These are phyloP conservation scores for Naematelia aurantialba DNA, from an alignment of 768 basidiomycete species.

Conservation along the genomic window DNA sequence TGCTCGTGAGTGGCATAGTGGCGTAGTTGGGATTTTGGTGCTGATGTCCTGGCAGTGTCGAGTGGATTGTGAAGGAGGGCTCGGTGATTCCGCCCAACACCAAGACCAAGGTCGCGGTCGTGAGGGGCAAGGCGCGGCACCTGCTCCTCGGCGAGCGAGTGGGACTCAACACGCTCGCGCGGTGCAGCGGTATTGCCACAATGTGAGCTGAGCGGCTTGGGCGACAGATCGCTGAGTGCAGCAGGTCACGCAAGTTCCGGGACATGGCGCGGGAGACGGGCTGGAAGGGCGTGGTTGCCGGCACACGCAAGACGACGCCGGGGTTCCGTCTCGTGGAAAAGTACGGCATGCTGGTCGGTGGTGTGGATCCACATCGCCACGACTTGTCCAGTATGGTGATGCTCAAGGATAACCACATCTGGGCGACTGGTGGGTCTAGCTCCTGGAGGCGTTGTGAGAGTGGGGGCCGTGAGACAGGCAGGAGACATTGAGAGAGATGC, in stretches of 20 bases:
- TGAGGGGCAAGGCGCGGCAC: constrained; percentile 79
- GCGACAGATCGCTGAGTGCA: neutral
- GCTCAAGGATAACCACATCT: constrained; percentile 99
- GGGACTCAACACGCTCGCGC: constrained; percentile 84
- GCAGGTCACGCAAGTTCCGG: constrained; percentile 79
- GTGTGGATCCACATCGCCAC: constrained; percentile 90
- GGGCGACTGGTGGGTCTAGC: constrained; percentile 72
- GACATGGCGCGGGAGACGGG: constrained; percentile 73
- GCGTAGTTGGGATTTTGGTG: neutral
- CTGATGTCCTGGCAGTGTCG: constrained; percentile 60
- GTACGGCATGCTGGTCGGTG: constrained; percentile 96
- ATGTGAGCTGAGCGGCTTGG: constrained; percentile 58
- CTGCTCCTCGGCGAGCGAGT: constrained; percentile 88
- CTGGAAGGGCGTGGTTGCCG: constrained; percentile 83
- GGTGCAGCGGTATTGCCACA: constrained; percentile 95
- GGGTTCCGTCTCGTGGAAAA: constrained; percentile 97
- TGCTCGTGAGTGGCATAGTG: constrained; percentile 67
- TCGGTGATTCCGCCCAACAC: constrained; percentile 66
- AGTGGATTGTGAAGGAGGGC: constrained; percentile 90
- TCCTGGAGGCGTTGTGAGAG: neutral
- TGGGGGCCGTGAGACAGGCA: neutral
- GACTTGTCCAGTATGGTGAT: constrained; percentile 99
- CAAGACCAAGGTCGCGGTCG: constrained; percentile 69
- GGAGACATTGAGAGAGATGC: neutral
- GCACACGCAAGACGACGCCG: constrained; percentile 95